Evolutionary conservation across 768 basidiomycete genomes (phyloP).

Genomic region (Agaricus subrufescens): DNA sequence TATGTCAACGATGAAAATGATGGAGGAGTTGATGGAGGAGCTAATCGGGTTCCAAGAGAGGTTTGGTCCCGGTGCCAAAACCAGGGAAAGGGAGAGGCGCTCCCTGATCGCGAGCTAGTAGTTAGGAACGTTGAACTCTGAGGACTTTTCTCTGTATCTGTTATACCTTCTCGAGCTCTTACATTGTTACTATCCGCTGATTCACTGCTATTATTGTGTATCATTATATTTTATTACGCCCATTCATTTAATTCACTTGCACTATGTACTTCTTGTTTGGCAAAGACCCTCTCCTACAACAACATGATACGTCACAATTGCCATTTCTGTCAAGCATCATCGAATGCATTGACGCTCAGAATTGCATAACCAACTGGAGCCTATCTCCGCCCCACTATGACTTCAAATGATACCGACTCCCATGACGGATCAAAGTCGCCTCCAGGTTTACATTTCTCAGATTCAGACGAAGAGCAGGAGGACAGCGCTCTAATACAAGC

Average conservation of each 20-base stretch:
- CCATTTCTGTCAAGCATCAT: not conserved
- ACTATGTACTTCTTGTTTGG: not conserved
- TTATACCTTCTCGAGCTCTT: constrained; percentile 5
- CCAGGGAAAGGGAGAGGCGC: constrained; percentile 50
- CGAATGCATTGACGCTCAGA: not conserved
- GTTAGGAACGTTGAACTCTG: not conserved
- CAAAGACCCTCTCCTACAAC: not conserved
- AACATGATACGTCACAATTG: constrained; percentile 1
- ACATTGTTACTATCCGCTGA: not conserved
- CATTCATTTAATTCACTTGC: constrained; percentile 5
- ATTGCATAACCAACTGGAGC: not conserved
- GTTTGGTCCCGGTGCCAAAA: constrained; percentile 57
- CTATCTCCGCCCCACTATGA: not conserved
- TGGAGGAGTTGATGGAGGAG: constrained; percentile 91
- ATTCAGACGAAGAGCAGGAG: constrained; percentile 38
- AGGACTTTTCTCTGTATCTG: not conserved
- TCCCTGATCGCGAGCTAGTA: constrained; percentile 19
- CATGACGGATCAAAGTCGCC: not conserved
- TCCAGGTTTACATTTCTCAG: constrained; percentile 26
- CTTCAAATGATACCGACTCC: not conserved
- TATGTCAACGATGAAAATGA: constrained; percentile 65
- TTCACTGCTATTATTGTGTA: constrained; percentile 8
- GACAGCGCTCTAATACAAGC: constrained; percentile 30
- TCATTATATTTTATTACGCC: constrained; percentile 10
- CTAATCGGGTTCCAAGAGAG: constrained; percentile 84